Evolutionary conservation across 1,139 yeast genomes (phyloP).

Genomic region (Geotrichum europaeum): DNA sequence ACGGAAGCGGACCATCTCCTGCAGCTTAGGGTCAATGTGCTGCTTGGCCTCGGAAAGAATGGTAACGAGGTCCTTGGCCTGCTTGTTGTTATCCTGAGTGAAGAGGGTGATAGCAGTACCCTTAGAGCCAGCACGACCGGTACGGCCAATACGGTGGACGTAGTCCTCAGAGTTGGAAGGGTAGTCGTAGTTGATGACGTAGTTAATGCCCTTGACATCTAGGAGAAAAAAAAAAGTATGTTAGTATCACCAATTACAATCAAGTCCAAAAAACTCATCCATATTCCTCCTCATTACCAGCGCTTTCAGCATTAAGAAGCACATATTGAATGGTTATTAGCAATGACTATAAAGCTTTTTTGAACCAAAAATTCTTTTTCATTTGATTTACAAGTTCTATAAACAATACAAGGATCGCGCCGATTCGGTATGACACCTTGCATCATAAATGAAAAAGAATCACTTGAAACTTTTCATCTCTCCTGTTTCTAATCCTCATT

Average conservation of each 20-base stretch:
- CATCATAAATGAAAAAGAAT: neutral
- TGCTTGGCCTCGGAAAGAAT: slow-evolving; percentile 96
- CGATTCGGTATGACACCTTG: neutral
- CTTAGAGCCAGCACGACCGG: slow-evolving; percentile 95
- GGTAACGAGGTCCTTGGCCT: slow-evolving; percentile 86
- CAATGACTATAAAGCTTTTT: neutral
- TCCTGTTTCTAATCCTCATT: neutral
- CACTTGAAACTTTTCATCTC: neutral
- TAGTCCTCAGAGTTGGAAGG: slow-evolving; percentile 98
- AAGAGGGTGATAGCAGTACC: slow-evolving; percentile 96
- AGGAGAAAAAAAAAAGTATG: slow-evolving; percentile 16
- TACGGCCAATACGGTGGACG: slow-evolving; percentile 94
- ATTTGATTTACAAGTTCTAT: neutral
- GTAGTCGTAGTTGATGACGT: slow-evolving; percentile 92
- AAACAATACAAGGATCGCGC: neutral
- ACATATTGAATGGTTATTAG: neutral
- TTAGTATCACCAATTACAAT: neutral
- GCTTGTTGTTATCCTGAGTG: slow-evolving; percentile 78
- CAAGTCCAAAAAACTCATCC: neutral
- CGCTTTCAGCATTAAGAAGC: neutral
- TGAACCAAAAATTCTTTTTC: neutral
- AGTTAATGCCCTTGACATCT: slow-evolving; percentile 97
- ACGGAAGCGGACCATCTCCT: slow-evolving; percentile 45
- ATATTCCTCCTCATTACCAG: neutral
- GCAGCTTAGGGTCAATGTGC: slow-evolving; percentile 53